Base-by-base conservation (phyloP, 2,329 filamentous ascomycete species). In the Nigrospora sphaerica region DNA sequence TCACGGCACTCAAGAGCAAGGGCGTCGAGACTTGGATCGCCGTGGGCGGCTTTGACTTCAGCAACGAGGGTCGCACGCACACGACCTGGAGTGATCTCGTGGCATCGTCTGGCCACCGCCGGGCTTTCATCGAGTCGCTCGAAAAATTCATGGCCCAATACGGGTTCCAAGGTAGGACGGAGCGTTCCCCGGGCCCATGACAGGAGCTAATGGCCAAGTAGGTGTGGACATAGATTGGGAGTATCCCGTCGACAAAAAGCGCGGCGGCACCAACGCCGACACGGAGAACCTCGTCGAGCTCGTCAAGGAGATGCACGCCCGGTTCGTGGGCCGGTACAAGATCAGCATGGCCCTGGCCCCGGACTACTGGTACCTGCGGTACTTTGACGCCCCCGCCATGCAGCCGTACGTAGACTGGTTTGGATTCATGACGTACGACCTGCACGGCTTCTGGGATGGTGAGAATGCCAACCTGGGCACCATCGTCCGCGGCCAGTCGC, bases 221-320 rank as follows among this genome's bases (percentile, higher is more conserved):
- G 70, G 72, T 2, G 59, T 69, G 3, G 71, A 76, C 46, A 46
- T 75, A 0, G 69, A 74, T 47, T 74, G 71, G 72, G 69, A 75
- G 43, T 73, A 68, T 46, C 71, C 71, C 0, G 65, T 40, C 0
- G 54, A 53, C 3, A 35, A 51, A 9, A 60, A 63, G 4, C 60
- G 69, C 0, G 67, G 65, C 9, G 71, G 71, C 0, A 48, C 50
- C 0, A 49, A 52, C 2, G 58, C 35, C 1, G 71, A 75, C 48
- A 63, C 52, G 0, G 46, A 46, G 2, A 73, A 74, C 49, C 61
- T 66, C 16, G 60, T 63, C 0, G 17, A 45, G 1, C 52, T 71
- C 0, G 42, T 71, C 1, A 49, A 58, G 13, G 64, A 69, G 34
- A 63, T 72, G 58, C 49, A 59, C 1, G 55, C 56, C 0, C 59